These are phyloP conservation scores for Wallacemonas sp. DNA, from an alignment of 208 protist genomes.

Conservation along the genomic window DNA sequence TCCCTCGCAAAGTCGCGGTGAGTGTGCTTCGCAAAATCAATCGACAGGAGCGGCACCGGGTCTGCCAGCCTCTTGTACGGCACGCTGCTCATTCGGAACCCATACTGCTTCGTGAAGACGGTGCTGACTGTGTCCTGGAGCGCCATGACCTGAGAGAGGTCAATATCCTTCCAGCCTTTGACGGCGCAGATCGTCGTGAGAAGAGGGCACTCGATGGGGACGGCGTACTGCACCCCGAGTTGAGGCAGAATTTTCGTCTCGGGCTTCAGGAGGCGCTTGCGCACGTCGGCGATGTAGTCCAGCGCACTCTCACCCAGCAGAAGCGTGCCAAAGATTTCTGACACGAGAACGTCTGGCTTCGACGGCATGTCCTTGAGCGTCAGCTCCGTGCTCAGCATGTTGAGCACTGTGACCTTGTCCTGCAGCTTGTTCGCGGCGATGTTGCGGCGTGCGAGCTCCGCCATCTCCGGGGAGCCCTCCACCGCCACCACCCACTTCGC, in stretches of 20 bases:
- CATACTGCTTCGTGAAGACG: conserved; percentile 95
- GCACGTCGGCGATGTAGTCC: conserved; percentile 90
- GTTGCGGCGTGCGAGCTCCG: conserved; percentile 71
- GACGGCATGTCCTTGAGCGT: conserved; percentile 53
- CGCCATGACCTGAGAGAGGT: conserved; percentile 82
- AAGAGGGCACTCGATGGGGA: conserved; percentile 83
- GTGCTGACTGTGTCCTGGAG: conserved; percentile 88
- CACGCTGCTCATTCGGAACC: conserved; percentile 89
- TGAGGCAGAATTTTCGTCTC: conserved; percentile 80
- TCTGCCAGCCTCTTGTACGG: conserved; percentile 60
- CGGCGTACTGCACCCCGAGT: conserved; percentile 87
- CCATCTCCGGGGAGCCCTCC: conserved; percentile 86
- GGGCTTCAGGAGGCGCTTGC: conserved; percentile 60
- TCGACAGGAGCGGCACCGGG: conserved; percentile 68
- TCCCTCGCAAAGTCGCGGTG: conserved; percentile 36
- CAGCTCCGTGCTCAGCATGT: conserved; percentile 90
- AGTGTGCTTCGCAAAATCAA: conserved; percentile 75
- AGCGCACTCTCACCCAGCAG: conserved; percentile 89
- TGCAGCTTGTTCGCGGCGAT: conserved; percentile 73
- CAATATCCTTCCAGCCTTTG: conserved; percentile 72
- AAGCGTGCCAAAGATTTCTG: conserved; percentile 93
- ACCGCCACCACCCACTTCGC: conserved; percentile 92
- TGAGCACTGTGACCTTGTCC: conserved; percentile 72
- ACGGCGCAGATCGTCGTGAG: conserved; percentile 75
- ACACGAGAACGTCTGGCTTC: conserved; percentile 82